phyloP scores from a whole-genome alignment of 441 rosid genomes.

The Jatropha multifida region DNA sequence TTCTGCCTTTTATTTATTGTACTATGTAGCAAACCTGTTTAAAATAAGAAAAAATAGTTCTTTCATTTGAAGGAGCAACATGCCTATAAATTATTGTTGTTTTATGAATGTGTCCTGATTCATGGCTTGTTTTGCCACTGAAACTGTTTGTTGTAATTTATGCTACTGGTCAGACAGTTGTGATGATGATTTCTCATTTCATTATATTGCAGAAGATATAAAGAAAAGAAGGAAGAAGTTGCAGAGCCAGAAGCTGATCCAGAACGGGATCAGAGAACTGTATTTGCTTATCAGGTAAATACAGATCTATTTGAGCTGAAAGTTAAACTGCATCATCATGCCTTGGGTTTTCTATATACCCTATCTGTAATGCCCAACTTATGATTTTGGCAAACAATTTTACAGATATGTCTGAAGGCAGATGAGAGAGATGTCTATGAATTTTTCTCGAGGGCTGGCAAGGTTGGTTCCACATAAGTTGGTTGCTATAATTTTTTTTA shows the following conservation, averaged over 20 bases:
- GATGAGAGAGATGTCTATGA: constrained; percentile 93
- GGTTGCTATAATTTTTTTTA: constrained; percentile 5
- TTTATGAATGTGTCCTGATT: constrained; percentile 12
- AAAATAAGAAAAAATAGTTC: not conserved
- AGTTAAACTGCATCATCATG: not conserved
- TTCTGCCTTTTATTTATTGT: constrained; percentile 14
- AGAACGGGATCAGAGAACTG: constrained; percentile 99
- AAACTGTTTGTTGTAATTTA: not conserved
- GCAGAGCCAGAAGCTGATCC: constrained; percentile 94
- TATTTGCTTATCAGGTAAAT: constrained; percentile 94
- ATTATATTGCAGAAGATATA: constrained; percentile 62
- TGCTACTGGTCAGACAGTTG: constrained; percentile 15
- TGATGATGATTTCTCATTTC: constrained; percentile 24
- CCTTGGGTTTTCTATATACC: not conserved
- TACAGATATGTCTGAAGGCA: constrained; percentile 91
- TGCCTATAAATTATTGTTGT: not conserved
- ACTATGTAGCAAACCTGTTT: not conserved
- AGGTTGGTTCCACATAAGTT: constrained; percentile 48
- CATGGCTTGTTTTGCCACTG: constrained; percentile 9
- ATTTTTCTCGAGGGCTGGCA: constrained; percentile 97
- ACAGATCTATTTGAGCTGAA: not conserved
- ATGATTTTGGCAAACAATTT: constrained; percentile 16
- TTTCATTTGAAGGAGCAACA: constrained; percentile 16
- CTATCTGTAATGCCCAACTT: constrained; percentile 3
- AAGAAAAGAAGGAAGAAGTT: constrained; percentile 82